Base-by-base conservation (phyloP, 495 filamentous ascomycete species). In the Beverwykella pulmonaria region DNA sequence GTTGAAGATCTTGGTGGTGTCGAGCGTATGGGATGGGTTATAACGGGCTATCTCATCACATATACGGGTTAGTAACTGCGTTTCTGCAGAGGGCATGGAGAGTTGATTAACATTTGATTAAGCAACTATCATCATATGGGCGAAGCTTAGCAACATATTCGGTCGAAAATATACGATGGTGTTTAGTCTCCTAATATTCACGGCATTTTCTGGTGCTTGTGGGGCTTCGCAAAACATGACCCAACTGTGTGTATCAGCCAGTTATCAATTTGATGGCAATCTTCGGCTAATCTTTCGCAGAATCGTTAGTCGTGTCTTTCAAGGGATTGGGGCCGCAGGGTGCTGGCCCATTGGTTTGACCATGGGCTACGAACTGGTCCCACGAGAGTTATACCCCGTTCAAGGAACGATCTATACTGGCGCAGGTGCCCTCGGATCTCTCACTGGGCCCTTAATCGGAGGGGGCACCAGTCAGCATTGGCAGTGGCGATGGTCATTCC, bases 301-400 rank as follows among this genome's bases (percentile, higher is more conserved):
- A 1, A 57, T 57, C 29, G n/a, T 57, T 2, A 9, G 26, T 14
- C 54, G 54, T 2, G 29, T 22, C 2, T 34, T 57, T 14, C 54
- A 57, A 41, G 54, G 54, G 0, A 41, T 57, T 44, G 54, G 54
- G 14, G 54, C 54, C 5, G 54, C 54, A 1, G 54, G 54, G 1
- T 39, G 54, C 5, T 20, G 4, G 4, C 23, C 54, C 6, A 1
- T 57, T 0, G 19, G 9, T 9, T 14, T 57, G 1, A 20, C 19
- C 1, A 41, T 57, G 4, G 15, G 1, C 1, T 41, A 39, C n/a
- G 54, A 41, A 25, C 6, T 57, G 30, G 32, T 57, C 0, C 54
- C 54, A 25, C 7, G 23, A 22, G 29, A 57, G 9, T 4, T 9
- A 20, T 57, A 57, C 25, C 30, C 54, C n/a, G 23, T 19, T 1